Percentiles rank a stretch among this genome's conserved stretches.
Evolutionary conservation across 2,329 filamentous ascomycete species (phyloP).

Genomic region (Pezicula radicicola): DNA sequence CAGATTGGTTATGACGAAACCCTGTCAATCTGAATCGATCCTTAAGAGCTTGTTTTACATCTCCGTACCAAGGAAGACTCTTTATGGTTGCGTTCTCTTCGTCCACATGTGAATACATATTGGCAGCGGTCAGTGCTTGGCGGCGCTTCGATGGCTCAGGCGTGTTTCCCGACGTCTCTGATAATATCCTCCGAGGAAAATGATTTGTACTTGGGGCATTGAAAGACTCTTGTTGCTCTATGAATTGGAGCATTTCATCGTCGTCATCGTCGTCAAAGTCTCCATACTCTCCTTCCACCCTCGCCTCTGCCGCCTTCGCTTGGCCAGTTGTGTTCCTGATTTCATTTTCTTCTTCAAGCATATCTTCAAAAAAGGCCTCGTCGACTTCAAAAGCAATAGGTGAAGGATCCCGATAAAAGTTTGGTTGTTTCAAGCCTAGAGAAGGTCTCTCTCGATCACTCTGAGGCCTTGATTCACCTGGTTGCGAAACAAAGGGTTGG

Average conservation of each 20-base stretch:
- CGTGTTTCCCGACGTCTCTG: slow-evolving; percentile 14
- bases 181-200: slow-evolving; percentile 8
- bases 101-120: slow-evolving; percentile 28
- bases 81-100: slow-evolving; percentile 48
- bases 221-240: slow-evolving; percentile 2
- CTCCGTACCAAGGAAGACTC: slow-evolving; percentile 76
- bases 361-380: slow-evolving; percentile 18
- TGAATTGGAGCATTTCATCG: slow-evolving; percentile 32
- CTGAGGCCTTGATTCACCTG: not conserved
- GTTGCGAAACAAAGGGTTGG: not conserved
- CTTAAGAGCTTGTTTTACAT: slow-evolving; percentile 77
- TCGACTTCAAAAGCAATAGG: slow-evolving; percentile 19
- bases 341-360: slow-evolving; percentile 21
- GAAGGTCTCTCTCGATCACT: not conserved
- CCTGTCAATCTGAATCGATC: slow-evolving; percentile 80
- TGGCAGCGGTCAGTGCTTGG: slow-evolving; percentile 9
- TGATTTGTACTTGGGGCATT: slow-evolving; percentile 16
- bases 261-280: slow-evolving; percentile 19
- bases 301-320: not conserved
- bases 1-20: slow-evolving; percentile 87
- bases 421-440: slow-evolving; percentile 10
- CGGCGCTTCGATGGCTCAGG: slow-evolving; percentile 10
- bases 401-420: slow-evolving; percentile 14
- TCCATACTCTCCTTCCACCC: slow-evolving; percentile 4
- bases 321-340: slow-evolving; percentile 10